These are phyloP conservation scores for Leishmania amazonensis DNA, from an alignment of 208 protist species.

Conservation along the genomic window DNA sequence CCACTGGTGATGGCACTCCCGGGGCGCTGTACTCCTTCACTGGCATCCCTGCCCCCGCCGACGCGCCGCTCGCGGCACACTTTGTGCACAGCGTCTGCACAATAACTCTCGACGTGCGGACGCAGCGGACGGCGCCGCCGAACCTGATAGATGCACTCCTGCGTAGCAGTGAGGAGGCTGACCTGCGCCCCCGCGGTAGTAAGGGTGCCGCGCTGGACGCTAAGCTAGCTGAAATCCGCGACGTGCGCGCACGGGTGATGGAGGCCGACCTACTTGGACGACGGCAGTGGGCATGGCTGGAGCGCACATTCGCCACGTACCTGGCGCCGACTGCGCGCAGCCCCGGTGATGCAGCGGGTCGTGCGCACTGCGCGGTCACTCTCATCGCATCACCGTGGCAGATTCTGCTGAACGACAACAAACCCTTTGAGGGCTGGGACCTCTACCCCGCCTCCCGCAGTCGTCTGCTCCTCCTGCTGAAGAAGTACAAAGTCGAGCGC, in stretches of 20 bases:
- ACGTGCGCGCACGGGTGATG: conserved; percentile 18
- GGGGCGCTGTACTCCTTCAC: conserved; percentile 37
- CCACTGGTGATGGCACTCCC: conserved; percentile 14
- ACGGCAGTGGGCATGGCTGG: conserved; percentile 85
- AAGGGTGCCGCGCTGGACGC: neutral
- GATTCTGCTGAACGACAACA: conserved; percentile 78
- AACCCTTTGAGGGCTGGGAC: conserved; percentile 71
- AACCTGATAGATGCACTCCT: conserved; percentile 32
- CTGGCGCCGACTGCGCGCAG: conserved; percentile 15
- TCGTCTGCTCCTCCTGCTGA: conserved; percentile 58
- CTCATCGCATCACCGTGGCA: conserved; percentile 74
- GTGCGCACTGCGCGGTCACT: conserved; percentile 55
- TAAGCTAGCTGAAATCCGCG: conserved; percentile 11
- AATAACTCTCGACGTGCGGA: conserved; percentile 45
- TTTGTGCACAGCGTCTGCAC: conserved; percentile 52
- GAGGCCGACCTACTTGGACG: conserved; percentile 69
- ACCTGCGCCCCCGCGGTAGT: conserved; percentile 9
- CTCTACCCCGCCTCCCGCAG: conserved; percentile 54
- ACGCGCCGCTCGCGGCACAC: conserved; percentile 15
- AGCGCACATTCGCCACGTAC: conserved; percentile 39
- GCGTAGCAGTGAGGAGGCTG: conserved; percentile 10
- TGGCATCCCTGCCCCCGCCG: conserved; percentile 29
- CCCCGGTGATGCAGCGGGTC: conserved; percentile 23
- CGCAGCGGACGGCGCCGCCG: conserved; percentile 28
- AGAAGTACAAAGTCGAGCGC: conserved; percentile 40